Evolutionary conservation across 192 early-diverging fungal genomes (phyloP).

Genomic region (Cladochytrium replicatum): DNA sequence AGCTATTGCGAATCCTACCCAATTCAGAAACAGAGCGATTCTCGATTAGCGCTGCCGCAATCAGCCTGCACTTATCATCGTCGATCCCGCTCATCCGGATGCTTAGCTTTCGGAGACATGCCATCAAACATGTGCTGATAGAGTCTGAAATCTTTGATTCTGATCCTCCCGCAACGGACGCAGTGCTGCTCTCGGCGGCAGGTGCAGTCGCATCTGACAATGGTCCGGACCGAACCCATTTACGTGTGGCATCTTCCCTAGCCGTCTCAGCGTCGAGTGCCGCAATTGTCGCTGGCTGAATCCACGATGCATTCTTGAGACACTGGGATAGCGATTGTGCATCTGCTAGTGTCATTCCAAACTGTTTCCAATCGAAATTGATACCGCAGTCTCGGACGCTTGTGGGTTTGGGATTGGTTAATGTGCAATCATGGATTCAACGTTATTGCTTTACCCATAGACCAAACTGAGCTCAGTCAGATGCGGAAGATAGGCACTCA

Average conservation of each 20-base stretch:
- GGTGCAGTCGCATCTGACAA: too few relatives aligned
- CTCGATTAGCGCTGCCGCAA: constrained; percentile 23
- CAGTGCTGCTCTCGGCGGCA: too few relatives aligned
- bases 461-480: constrained; percentile 26
- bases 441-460: constrained; percentile 25
- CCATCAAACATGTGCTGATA: not conserved
- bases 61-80: constrained; percentile 31
- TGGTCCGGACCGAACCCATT: too few relatives aligned
- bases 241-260: too few relatives aligned
- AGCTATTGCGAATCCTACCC: constrained; percentile 14
- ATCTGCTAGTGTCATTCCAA: constrained; percentile 46
- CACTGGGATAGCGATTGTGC: constrained; percentile 11
- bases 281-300: not conserved
- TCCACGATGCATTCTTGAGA: constrained; percentile 9
- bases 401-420: not conserved
- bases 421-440: not conserved
- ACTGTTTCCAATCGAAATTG: constrained; percentile 34
- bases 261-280: not conserved
- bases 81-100: constrained; percentile 32
- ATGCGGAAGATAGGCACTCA: constrained; percentile 21
- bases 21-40: constrained; percentile 24
- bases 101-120: constrained; percentile 12
- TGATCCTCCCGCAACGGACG: too few relatives aligned
- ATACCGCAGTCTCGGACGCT: constrained; percentile 42
- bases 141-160: not conserved